Evolutionary conservation across 495 filamentous ascomycete species (phyloP), one percentile per base, ranked within the genome.

Genomic region (Aspergillus kassunensis): DNA sequence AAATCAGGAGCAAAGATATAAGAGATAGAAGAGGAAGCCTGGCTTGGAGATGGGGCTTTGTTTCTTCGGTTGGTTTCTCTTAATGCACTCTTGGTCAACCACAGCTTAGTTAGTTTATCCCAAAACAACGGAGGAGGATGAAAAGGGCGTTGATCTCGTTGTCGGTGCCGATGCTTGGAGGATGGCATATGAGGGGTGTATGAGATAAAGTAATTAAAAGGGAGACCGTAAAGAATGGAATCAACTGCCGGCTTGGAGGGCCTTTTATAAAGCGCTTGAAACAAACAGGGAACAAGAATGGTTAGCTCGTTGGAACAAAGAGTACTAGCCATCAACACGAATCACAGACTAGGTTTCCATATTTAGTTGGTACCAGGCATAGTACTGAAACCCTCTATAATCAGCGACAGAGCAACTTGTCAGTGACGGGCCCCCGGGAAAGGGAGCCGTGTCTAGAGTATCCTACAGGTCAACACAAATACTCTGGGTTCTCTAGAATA

Each of bases 31-130:
- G 13, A 9, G 15, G 21, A 39, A 8, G 12, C 23, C 46, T 15
- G 18, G 31, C 5, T 15, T 49, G 19, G 11, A 25, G 30, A 24
- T 27, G 15, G 33, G 31, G 11, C 6, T 24, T 36, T 24, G 21
- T 36, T 49, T 7, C 46, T 15, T 29, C 46, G 46, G 46, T 49
- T 25, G 19, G 16, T 12, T 39, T 49, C 46, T 36, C 46, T 23
- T 25, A 49, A 34, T n/a, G 46, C 46, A 11, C 30, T 37, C 12
- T 37, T 37, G 16, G 46, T 49, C 31, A 49, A 37, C 30, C 19
- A 49, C 21, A 49, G 7, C 31, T 27, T 37, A 6, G 46, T 1
- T 8, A 49, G 23, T 15, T 29, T 37, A 25, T 49, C 46, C 46
- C 31, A 49, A 25, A 49, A 49, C 15, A 36, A 23, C 16, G 30